These are phyloP conservation scores for Cystofilobasidium bisporidii DNA, from an alignment of 768 basidiomycete genomes.

Conservation along the genomic window DNA sequence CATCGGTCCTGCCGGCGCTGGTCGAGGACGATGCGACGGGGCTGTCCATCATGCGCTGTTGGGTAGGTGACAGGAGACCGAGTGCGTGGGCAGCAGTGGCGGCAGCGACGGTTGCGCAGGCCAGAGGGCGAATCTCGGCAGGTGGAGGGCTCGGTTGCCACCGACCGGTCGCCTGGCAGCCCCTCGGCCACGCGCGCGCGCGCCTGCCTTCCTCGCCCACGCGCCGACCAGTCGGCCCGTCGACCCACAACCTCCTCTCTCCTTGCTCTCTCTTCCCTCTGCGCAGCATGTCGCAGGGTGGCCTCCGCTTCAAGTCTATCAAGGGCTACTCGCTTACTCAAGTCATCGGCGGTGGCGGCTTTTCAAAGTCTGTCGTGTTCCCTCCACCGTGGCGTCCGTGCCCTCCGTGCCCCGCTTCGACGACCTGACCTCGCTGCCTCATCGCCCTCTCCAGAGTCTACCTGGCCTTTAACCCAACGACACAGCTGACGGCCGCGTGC, in stretches of 20 bases:
- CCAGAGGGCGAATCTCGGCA: too few species aligned
- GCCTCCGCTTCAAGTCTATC: slow-evolving; percentile 16
- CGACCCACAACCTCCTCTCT: neutral
- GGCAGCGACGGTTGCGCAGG: too few species aligned
- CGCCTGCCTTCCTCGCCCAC: neutral
- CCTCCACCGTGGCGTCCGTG: too few species aligned
- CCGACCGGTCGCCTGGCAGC: neutral
- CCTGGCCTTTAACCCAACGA: slow-evolving; percentile 60
- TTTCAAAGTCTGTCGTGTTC: slow-evolving; percentile 69
- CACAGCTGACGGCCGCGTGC: slow-evolving; percentile 69
- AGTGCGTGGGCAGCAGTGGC: too few species aligned
- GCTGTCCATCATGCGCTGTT: neutral
- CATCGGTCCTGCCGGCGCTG: neutral
- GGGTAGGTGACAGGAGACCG: too few species aligned
- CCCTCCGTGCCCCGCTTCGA: too few species aligned
- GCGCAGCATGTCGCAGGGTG: neutral
- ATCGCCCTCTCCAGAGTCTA: slow-evolving; percentile 56
- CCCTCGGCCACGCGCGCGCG: neutral
- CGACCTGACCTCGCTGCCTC: too few species aligned
- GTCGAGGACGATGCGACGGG: neutral
- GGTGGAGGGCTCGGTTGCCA: too few species aligned
- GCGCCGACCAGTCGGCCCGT: neutral
- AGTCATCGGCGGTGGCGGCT: slow-evolving; percentile 67
- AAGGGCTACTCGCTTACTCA: slow-evolving; percentile 16
- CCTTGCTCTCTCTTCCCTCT: neutral